Conservation (phyloP, 345 rosid species). For the Hevea brasiliensis region DNA sequence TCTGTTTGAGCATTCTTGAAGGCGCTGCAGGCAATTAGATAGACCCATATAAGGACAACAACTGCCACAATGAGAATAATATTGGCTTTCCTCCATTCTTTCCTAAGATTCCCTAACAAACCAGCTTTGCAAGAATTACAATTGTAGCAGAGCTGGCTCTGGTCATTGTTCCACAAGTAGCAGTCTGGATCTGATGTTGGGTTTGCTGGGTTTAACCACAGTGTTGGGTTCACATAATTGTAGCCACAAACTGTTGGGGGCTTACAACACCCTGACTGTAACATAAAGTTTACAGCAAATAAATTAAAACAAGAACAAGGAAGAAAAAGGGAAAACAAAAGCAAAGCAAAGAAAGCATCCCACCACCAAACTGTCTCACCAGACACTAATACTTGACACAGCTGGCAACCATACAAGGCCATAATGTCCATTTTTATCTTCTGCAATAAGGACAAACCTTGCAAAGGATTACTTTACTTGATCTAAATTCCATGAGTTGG, state of each 20-base stretch:
- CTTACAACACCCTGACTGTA: conserved; percentile 91
- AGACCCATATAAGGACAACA: conserved; percentile 76
- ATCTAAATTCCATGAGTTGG: conserved; percentile 21
- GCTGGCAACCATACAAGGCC: conserved; percentile 36
- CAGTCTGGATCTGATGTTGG: conserved; percentile 79
- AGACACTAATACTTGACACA: conserved; percentile 2
- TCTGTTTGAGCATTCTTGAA: conserved; percentile 83
- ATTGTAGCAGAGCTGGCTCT: conserved; percentile 75
- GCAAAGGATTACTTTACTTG: conserved; percentile 1
- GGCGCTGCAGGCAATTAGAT: conserved; percentile 81
- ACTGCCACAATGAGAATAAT: conserved; percentile 68
- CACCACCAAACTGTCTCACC: conserved; percentile 6
- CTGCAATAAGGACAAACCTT: conserved; percentile 26
- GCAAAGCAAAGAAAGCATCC: background rate
- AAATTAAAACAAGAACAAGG: background rate
- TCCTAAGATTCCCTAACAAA: conserved; percentile 69
- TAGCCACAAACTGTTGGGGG: conserved; percentile 87
- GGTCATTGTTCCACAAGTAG: conserved; percentile 82
- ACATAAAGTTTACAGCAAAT: background rate
- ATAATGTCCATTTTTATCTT: conserved; percentile 10
- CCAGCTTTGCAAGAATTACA: conserved; percentile 92
- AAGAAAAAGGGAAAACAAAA: background rate
- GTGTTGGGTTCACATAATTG: conserved; percentile 70
- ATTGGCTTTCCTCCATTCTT: conserved; percentile 85
- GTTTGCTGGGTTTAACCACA: conserved; percentile 74